Evolutionary conservation across 106 monocot genomes (phyloP).

Genomic region (Acorus gramineus): DNA sequence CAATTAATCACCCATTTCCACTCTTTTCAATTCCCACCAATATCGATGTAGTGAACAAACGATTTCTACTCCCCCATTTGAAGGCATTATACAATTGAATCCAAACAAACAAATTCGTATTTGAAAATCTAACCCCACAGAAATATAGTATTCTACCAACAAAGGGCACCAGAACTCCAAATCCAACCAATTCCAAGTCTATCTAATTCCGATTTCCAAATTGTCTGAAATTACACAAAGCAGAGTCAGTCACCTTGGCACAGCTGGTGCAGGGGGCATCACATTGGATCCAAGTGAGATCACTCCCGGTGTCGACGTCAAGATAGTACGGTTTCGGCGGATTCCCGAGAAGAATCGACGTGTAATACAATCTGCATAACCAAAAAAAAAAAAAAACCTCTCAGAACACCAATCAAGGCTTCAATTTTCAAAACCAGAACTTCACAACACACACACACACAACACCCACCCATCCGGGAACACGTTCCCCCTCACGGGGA

Average conservation of each 20-base stretch:
- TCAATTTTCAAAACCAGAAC: background rate
- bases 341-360: conserved; percentile 70
- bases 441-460: background rate
- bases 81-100: no score
- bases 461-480: background rate
- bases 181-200: no score
- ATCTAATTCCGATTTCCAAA: no score
- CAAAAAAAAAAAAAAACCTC: background rate
- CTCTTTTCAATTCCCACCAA: no score
- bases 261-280: conserved; percentile 88
- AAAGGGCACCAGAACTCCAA: no score
- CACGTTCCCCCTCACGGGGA: no score
- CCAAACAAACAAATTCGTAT: no score
- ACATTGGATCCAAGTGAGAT: conserved; percentile 92
- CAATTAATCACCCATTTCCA: no score
- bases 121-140: no score
- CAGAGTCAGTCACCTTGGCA: conserved; percentile 47
- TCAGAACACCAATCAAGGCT: background rate
- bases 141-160: no score
- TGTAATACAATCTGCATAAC: conserved; percentile 70
- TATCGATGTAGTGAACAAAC: no score
- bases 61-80: no score
- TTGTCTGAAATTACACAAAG: background rate
- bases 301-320: conserved; percentile 92
- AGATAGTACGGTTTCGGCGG: conserved; percentile 76